Evolutionary conservation across 2,329 filamentous ascomycete genomes (phyloP).

Genomic region (Colletotrichum eremochloae): DNA sequence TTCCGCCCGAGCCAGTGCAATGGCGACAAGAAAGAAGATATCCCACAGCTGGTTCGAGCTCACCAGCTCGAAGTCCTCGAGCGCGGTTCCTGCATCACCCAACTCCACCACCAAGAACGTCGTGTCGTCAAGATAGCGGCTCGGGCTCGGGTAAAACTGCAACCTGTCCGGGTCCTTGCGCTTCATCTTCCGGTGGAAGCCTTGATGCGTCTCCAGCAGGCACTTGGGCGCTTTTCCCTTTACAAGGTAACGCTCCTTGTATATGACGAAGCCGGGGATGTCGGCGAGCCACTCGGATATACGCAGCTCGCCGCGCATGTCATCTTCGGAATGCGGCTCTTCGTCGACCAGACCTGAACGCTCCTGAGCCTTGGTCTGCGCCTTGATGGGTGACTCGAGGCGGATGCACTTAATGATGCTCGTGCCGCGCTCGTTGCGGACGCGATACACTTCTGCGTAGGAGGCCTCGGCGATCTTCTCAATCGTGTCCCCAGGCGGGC

Average conservation of each 20-base stretch:
- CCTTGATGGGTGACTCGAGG: slow-evolving; percentile 68
- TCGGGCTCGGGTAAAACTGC: slow-evolving; percentile 74
- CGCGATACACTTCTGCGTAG: slow-evolving; percentile 75
- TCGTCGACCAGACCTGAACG: slow-evolving; percentile 69
- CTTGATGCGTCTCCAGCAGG: slow-evolving; percentile 71
- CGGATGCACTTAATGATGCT: slow-evolving; percentile 77
- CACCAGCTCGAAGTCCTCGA: slow-evolving; percentile 69
- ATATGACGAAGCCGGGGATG: slow-evolving; percentile 74
- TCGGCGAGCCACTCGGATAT: slow-evolving; percentile 75
- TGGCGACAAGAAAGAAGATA: slow-evolving; percentile 70
- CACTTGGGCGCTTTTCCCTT: slow-evolving; percentile 66
- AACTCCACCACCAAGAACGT: slow-evolving; percentile 73
- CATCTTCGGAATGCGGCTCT: slow-evolving; percentile 66
- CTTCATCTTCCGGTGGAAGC: slow-evolving; percentile 67
- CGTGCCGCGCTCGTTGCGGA: slow-evolving; percentile 69
- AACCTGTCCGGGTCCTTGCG: slow-evolving; percentile 67
- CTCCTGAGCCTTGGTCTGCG: slow-evolving; percentile 69
- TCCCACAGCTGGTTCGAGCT: slow-evolving; percentile 71
- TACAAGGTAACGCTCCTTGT: slow-evolving; percentile 74
- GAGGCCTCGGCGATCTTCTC: slow-evolving; percentile 77
- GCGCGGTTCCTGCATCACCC: slow-evolving; percentile 71
- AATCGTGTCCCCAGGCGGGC: slow-evolving; percentile 65
- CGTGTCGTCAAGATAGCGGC: slow-evolving; percentile 69
- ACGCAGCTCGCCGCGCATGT: slow-evolving; percentile 69
- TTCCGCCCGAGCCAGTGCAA: slow-evolving; percentile 72